A percentile compares a stretch with the other conserved stretches of the same genome.
Conservation (phyloP, 805 yeast genomes). For the Jamesozyma hellenica region DNA sequence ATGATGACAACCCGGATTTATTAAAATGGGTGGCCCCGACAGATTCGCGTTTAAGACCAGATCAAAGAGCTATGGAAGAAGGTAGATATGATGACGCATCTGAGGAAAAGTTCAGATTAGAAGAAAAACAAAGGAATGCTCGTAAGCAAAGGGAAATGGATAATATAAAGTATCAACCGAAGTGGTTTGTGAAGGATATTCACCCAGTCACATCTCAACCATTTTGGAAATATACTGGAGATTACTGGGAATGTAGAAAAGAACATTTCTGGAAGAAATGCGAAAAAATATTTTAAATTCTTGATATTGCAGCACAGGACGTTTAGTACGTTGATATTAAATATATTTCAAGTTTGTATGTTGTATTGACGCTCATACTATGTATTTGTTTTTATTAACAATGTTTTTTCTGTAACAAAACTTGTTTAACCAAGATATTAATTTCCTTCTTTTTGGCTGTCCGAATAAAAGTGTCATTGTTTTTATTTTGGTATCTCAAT, state of each 20-base stretch:
- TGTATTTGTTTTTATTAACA: no score
- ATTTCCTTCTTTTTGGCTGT: no score
- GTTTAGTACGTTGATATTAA: no score
- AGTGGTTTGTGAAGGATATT: slow-evolving; percentile 55
- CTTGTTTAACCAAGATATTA: no score
- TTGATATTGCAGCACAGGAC: no score
- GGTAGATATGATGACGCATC: slow-evolving; percentile 87
- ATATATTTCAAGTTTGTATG: no score
- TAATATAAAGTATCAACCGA: slow-evolving; percentile 48
- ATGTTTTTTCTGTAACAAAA: no score
- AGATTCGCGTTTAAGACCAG: slow-evolving; percentile 91
- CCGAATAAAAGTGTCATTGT: no score
- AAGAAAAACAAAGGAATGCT: slow-evolving; percentile 82
- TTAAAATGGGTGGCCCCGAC: slow-evolving; percentile 68
- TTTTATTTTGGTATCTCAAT: no score
- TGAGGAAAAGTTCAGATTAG: slow-evolving; percentile 70
- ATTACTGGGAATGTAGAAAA: slow-evolving; percentile 67
- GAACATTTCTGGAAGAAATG: slow-evolving; percentile 39
- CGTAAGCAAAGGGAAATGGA: slow-evolving; percentile 52
- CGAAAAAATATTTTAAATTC: slow-evolving; percentile 43
- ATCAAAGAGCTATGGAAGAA: slow-evolving; percentile 95
- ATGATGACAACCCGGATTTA: slow-evolving; percentile 66
- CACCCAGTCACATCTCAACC: slow-evolving; percentile 75
- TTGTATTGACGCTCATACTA: no score
- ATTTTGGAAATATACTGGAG: slow-evolving; percentile 60